phyloP scores from a whole-genome alignment of 2,329 filamentous ascomycete species.

The Penicillium hordei region DNA sequence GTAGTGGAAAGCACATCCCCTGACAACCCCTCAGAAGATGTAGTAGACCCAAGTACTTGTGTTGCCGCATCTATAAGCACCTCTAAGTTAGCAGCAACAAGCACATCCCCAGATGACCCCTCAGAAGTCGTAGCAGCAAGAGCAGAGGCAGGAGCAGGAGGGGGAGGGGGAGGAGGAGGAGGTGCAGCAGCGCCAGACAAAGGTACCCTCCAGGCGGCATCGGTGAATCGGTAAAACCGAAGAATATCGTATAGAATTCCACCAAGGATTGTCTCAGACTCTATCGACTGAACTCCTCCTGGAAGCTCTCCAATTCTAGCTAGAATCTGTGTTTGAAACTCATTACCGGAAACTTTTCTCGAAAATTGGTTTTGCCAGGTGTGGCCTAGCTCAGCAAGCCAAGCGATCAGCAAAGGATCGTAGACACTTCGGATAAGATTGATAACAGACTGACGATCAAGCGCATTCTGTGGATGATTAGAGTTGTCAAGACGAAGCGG shows the following conservation, averaged over 20 bases:
- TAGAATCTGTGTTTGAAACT: neutral
- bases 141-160: neutral
- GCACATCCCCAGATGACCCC: neutral
- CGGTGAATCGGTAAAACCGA: neutral
- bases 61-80: neutral
- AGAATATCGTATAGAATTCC: conserved; percentile 1
- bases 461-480: neutral
- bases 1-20: no score
- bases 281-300: neutral
- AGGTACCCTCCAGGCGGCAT: neutral
- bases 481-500: neutral
- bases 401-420: neutral
- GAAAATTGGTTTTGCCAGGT: neutral
- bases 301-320: neutral
- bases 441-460: neutral
- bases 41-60: neutral
- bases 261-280: neutral
- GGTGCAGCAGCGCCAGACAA: neutral
- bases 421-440: neutral
- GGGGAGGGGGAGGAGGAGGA: neutral
- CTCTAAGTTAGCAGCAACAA: neutral
- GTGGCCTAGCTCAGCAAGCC: neutral
- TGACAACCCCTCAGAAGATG: no score
- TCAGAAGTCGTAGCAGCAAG: neutral
- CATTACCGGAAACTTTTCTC: neutral